These are phyloP conservation scores for Penicillium verrucosum DNA, from an alignment of 2,329 filamentous ascomycete species.

Conservation along the genomic window DNA sequence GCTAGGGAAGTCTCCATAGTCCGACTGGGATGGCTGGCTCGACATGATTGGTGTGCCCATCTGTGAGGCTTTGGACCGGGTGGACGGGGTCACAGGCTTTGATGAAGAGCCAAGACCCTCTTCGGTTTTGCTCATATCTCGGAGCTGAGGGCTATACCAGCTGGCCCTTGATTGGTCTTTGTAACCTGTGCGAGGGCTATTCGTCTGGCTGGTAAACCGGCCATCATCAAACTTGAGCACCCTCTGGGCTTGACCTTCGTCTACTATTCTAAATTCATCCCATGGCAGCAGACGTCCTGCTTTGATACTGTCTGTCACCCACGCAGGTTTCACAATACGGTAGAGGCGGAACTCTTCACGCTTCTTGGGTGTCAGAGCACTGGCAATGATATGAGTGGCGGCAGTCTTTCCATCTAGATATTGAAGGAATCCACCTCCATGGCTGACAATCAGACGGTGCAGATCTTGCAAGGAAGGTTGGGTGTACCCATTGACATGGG, in stretches of 20 bases:
- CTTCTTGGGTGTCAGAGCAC: slow-evolving; percentile 87
- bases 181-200: slow-evolving; percentile 63
- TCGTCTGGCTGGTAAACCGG: slow-evolving; percentile 64
- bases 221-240: slow-evolving; percentile 64
- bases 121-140: slow-evolving; percentile 33
- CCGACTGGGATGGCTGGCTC: slow-evolving; percentile 39
- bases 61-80: slow-evolving; percentile 26
- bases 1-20: slow-evolving; percentile 42
- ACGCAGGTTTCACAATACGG: slow-evolving; percentile 88
- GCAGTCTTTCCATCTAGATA: slow-evolving; percentile 93
- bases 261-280: slow-evolving; percentile 77
- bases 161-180: slow-evolving; percentile 75
- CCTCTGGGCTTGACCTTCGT: slow-evolving; percentile 79
- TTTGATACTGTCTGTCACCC: slow-evolving; percentile 85
- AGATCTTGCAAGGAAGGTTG: slow-evolving; percentile 89
- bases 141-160: slow-evolving; percentile 76
- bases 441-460: slow-evolving; percentile 79
- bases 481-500: slow-evolving; percentile 92
- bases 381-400: slow-evolving; percentile 93
- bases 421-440: slow-evolving; percentile 94
- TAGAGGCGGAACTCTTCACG: slow-evolving; percentile 82
- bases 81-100: background rate
- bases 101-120: slow-evolving; percentile 12
- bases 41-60: background rate
- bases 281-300: slow-evolving; percentile 81